A percentile compares a stretch with the other conserved stretches of the same genome.
These are phyloP conservation scores for Symbiotaphrina buchneri DNA, from an alignment of 495 filamentous ascomycete species.

Conservation along the genomic window DNA sequence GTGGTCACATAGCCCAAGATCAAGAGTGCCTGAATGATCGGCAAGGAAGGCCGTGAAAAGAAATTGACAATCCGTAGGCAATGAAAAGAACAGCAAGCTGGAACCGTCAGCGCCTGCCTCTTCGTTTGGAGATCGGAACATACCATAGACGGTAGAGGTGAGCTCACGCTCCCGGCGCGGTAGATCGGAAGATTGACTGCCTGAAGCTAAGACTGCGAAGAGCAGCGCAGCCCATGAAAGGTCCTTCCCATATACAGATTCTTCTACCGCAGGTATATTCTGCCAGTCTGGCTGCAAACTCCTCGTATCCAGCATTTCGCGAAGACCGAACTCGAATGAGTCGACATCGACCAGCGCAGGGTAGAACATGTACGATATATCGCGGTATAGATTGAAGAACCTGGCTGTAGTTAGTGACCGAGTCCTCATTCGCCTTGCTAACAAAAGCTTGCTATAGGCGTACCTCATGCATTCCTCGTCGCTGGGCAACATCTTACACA, in stretches of 20 bases:
- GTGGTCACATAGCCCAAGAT: conserved; percentile 37
- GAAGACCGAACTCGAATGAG: conserved; percentile 38
- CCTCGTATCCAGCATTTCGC: conserved; percentile 43
- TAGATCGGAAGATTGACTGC: conserved; percentile 57
- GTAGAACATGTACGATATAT: conserved; percentile 59
- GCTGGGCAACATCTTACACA: conserved; percentile 47
- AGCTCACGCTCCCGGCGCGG: conserved; percentile 37
- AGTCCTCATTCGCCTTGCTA: too few relatives aligned
- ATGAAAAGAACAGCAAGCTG: conserved; percentile 39
- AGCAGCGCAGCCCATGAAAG: conserved; percentile 46
- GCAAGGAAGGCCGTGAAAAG: conserved; percentile 30
- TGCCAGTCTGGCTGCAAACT: conserved; percentile 23
- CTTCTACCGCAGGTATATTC: conserved; percentile 17
- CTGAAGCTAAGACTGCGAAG: conserved; percentile 60
- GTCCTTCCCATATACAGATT: conserved; percentile 33
- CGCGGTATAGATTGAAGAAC: conserved; percentile 49
- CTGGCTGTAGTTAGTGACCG: conserved; percentile 14
- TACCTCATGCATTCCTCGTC: conserved; percentile 40
- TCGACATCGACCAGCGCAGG: conserved; percentile 52
- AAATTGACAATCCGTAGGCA: conserved; percentile 40
- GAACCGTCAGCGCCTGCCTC: too few relatives aligned
- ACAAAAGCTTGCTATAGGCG: too few relatives aligned
- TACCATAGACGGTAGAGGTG: too few relatives aligned
- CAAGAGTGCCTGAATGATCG: conserved; percentile 31
- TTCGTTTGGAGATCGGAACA: too few relatives aligned